A percentile compares a stretch with the other conserved stretches of the same genome.
Conservation (phyloP, 305 asterid species). For the Ilex paraguariensis region DNA sequence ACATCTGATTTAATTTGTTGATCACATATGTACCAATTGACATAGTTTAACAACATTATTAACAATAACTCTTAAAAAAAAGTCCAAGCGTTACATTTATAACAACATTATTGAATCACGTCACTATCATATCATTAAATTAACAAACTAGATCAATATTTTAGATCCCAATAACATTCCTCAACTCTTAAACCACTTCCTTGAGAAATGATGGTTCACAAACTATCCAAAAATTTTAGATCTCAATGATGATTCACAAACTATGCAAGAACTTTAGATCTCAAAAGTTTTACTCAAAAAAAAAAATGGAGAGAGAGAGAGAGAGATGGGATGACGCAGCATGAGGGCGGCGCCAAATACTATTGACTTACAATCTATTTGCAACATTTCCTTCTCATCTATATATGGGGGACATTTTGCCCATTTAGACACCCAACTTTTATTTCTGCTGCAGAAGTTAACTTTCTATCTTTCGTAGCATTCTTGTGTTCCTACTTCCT, state of each 20-base stretch:
- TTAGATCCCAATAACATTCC: too few relatives aligned
- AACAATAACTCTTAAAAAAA: too few relatives aligned
- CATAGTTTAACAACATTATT: too few relatives aligned
- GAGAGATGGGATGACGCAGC: conserved; percentile 20
- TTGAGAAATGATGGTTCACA: too few relatives aligned
- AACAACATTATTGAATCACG: too few relatives aligned
- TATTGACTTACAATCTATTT: conserved; percentile 42
- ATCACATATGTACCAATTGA: too few relatives aligned
- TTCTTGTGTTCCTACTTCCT: not conserved
- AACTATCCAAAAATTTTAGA: not conserved
- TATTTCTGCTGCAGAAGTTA: conserved; percentile 16
- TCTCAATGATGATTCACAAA: not conserved
- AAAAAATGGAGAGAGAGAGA: conserved; percentile 3
- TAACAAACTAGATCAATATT: too few relatives aligned
- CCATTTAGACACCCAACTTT: conserved; percentile 31
- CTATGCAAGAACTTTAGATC: conserved; percentile 14
- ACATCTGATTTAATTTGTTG: too few relatives aligned
- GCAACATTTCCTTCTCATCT: conserved; percentile 20
- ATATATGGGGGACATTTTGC: conserved; percentile 33
- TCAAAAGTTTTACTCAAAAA: conserved; percentile 11
- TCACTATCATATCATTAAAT: too few relatives aligned
- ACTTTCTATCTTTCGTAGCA: not conserved
- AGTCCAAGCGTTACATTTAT: too few relatives aligned
- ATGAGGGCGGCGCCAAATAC: conserved; percentile 76
- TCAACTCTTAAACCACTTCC: too few relatives aligned